Evolutionary conservation across 306 rosid genomes (phyloP).

Genomic region (Albizia julibrissin): DNA sequence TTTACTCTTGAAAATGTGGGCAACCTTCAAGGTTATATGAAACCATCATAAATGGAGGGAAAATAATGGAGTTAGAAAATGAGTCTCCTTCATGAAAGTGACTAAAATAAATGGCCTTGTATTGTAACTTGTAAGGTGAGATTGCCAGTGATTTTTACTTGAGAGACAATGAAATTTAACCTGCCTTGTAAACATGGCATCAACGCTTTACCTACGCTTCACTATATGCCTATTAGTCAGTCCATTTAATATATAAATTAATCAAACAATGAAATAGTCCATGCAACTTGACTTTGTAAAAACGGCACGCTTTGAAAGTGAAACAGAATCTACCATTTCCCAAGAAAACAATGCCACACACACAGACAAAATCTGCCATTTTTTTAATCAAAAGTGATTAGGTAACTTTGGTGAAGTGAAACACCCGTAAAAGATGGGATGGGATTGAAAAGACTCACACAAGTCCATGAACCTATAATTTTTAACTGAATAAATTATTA

Average conservation of each 20-base stretch:
- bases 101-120: not conserved
- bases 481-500: not conserved
- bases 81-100: not conserved
- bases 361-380: not conserved
- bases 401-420: not conserved
- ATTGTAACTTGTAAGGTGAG: not conserved
- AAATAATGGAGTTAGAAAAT: not conserved
- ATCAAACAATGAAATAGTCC: not conserved
- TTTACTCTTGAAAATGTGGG: not conserved
- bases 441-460: not conserved
- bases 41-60: not conserved
- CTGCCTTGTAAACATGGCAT: conserved; percentile 31
- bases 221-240: not conserved
- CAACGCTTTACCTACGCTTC: not conserved
- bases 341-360: not conserved
- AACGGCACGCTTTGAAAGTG: conserved; percentile 27
- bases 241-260: not conserved
- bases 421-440: not conserved
- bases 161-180: conserved; percentile 17
- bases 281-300: conserved; percentile 2
- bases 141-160: not conserved
- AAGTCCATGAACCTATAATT: not conserved
- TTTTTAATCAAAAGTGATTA: not conserved
- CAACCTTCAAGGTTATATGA: not conserved
- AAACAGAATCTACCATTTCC: conserved; percentile 13